Conservation (phyloP, 2,329 filamentous ascomycete species). For the Aureobasidium sp. region DNA sequence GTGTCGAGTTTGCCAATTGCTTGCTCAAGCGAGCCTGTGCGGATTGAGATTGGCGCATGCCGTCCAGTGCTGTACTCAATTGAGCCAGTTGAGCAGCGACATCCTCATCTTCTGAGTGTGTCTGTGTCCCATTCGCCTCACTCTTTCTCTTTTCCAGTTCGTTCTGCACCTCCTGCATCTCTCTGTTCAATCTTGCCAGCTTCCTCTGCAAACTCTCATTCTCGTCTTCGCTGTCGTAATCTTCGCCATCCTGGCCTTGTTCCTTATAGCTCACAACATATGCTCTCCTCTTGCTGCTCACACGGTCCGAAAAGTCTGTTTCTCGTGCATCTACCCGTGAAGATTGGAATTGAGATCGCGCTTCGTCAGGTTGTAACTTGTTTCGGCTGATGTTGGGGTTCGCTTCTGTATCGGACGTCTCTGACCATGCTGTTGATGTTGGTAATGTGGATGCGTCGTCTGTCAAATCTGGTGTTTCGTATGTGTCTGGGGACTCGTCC, state of each 20-base stretch:
- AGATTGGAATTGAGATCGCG: slow-evolving; percentile 71
- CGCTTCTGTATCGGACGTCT: slow-evolving; percentile 25
- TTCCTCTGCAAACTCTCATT: slow-evolving; percentile 70
- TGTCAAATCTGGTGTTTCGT: slow-evolving; percentile 89
- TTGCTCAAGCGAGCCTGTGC: slow-evolving; percentile 14
- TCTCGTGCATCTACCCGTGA: slow-evolving; percentile 67
- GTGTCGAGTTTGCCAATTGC: not conserved
- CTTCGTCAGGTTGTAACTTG: slow-evolving; percentile 68
- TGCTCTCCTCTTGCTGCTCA: slow-evolving; percentile 73
- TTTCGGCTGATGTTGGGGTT: slow-evolving; percentile 61
- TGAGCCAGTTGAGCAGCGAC: slow-evolving; percentile 28
- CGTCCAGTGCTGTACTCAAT: slow-evolving; percentile 15
- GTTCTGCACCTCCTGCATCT: slow-evolving; percentile 60
- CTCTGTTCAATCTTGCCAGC: slow-evolving; percentile 73
- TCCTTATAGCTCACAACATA: slow-evolving; percentile 64
- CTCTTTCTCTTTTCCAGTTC: slow-evolving; percentile 46
- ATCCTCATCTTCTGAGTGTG: slow-evolving; percentile 43
- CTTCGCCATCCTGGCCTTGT: slow-evolving; percentile 36
- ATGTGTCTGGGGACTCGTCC: slow-evolving; percentile 70
- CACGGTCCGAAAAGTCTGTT: slow-evolving; percentile 84
- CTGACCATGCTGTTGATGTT: slow-evolving; percentile 39
- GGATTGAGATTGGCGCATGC: slow-evolving; percentile 16
- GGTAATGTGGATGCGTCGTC: slow-evolving; percentile 76
- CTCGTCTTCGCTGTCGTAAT: slow-evolving; percentile 73
- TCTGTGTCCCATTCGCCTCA: slow-evolving; percentile 18